phyloP scores from a whole-genome alignment of 352 stramenopile species.

The Phytopythium oedochilum region DNA sequence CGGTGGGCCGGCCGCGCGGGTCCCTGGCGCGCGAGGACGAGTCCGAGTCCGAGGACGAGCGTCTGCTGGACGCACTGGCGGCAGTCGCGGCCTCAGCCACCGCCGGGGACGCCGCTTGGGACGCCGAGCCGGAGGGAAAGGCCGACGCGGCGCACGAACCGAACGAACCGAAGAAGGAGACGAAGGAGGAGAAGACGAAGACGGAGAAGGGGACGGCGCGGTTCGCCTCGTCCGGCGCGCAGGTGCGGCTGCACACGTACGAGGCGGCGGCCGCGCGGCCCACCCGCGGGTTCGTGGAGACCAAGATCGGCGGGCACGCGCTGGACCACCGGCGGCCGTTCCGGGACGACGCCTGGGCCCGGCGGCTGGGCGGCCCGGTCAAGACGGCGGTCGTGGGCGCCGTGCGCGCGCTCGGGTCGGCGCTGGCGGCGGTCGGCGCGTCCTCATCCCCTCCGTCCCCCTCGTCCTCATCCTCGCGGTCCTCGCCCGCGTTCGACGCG shows the following conservation, averaged over 20 bases:
- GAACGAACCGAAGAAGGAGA: no score
- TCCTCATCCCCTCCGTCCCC: neutral
- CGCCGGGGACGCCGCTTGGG: no score
- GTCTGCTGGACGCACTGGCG: neutral
- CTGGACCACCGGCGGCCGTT: constrained; percentile 57
- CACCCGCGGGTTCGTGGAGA: constrained; percentile 38
- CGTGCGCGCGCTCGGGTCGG: constrained; percentile 11
- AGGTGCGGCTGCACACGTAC: constrained; percentile 59
- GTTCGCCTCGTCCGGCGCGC: constrained; percentile 14
- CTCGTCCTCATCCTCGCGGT: constrained; percentile 10
- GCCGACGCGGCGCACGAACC: no score
- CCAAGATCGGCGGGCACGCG: constrained; percentile 70
- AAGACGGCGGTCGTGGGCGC: constrained; percentile 22
- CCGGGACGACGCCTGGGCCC: constrained; percentile 16
- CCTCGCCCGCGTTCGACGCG: constrained; percentile 33
- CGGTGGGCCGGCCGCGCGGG: neutral
- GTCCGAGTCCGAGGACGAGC: constrained; percentile 6
- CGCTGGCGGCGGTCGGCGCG: constrained; percentile 2
- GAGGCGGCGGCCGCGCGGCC: constrained; percentile 11
- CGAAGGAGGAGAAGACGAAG: neutral
- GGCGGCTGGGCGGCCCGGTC: constrained; percentile 20
- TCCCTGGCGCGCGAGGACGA: constrained; percentile 7
- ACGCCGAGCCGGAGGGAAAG: neutral
- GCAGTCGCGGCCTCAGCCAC: no score
- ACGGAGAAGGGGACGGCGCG: neutral